A percentile compares a stretch with the other conserved stretches of the same genome.
phyloP scores from a whole-genome alignment of 306 rosid species.

The Mimosa pudica region DNA sequence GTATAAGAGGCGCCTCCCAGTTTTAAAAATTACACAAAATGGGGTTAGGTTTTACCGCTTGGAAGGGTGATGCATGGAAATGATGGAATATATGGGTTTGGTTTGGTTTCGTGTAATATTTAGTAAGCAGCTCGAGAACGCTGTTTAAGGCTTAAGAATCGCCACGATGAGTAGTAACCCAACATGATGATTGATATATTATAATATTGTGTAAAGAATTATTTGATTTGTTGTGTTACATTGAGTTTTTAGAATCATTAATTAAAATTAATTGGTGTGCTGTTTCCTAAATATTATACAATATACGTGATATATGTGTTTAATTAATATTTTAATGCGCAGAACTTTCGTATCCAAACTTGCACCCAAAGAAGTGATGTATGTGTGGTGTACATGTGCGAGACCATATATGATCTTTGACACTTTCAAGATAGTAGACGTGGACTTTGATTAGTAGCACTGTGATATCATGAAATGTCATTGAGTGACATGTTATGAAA shows the following conservation, averaged over 20 bases:
- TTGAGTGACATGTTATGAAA: slow-evolving; percentile 19
- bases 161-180: slow-evolving; percentile 48
- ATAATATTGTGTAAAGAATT: neutral
- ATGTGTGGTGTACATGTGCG: neutral
- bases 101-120: neutral
- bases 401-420: slow-evolving; percentile 7
- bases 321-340: slow-evolving; percentile 16
- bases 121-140: slow-evolving; percentile 52
- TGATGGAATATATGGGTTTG: neutral
- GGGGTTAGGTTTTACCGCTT: neutral
- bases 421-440: slow-evolving; percentile 13
- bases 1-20: slow-evolving; percentile 41
- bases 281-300: slow-evolving; percentile 24
- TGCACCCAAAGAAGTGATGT: slow-evolving; percentile 25
- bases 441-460: slow-evolving; percentile 11
- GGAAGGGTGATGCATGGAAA: slow-evolving; percentile 23
- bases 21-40: slow-evolving; percentile 27
- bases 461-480: slow-evolving; percentile 17
- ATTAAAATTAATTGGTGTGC: slow-evolving; percentile 17
- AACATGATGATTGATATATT: slow-evolving; percentile 13
- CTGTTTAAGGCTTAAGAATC: slow-evolving; percentile 59
- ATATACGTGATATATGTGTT: neutral
- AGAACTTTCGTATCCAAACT: slow-evolving; percentile 37
- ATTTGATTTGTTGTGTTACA: neutral
- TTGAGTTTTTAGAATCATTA: neutral